These are phyloP conservation scores for Candida tetrigidarum DNA, from an alignment of 1,139 yeast species.

Conservation along the genomic window DNA sequence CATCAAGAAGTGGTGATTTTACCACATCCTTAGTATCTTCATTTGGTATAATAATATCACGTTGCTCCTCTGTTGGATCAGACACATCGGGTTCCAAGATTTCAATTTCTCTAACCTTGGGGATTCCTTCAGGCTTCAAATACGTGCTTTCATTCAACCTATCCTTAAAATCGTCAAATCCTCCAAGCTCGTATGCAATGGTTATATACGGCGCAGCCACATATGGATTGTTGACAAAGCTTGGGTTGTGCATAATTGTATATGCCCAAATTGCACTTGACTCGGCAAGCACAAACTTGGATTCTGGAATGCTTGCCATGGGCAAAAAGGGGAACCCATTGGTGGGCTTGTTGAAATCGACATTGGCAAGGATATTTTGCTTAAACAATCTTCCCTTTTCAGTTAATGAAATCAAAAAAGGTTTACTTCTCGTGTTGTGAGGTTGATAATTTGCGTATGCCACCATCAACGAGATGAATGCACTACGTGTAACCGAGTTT, in stretches of 20 bases:
- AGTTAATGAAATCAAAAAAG: constrained; percentile 45
- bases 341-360: constrained; percentile 26
- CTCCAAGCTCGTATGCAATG: constrained; percentile 55
- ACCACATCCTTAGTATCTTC: constrained; percentile 14
- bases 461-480: constrained; percentile 58
- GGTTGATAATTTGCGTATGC: constrained; percentile 52
- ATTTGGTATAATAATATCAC: too few relatives aligned
- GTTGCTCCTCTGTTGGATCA: constrained; percentile 16
- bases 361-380: constrained; percentile 42
- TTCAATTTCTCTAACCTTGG: constrained; percentile 20
- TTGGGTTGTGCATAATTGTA: constrained; percentile 44
- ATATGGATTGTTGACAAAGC: constrained; percentile 40
- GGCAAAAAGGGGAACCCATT: constrained; percentile 73
- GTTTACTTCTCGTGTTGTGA: constrained; percentile 17
- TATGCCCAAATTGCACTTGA: constrained; percentile 78
- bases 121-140: constrained; percentile 34
- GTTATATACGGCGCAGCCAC: constrained; percentile 57
- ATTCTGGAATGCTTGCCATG: constrained; percentile 39
- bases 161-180: constrained; percentile 51
- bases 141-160: constrained; percentile 55
- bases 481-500: constrained; percentile 38
- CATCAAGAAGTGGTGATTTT: constrained; percentile 32
- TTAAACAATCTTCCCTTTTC: constrained; percentile 54
- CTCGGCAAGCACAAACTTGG: constrained; percentile 63
- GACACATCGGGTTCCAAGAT: constrained; percentile 10